Evolutionary conservation across 768 basidiomycete genomes (phyloP).

Genomic region (Serpula lacrymans): DNA sequence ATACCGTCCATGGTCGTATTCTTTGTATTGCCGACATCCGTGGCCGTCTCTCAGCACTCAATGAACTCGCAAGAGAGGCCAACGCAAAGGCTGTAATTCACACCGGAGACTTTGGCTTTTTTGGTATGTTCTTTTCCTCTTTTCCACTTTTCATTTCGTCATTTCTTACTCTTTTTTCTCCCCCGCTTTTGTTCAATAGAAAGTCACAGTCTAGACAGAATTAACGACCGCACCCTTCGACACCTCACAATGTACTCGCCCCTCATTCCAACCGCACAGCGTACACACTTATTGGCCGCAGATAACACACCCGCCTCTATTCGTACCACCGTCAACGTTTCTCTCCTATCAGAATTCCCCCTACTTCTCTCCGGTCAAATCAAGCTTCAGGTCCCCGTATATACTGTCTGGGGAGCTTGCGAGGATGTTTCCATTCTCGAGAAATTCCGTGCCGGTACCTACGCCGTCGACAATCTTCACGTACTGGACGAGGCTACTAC

Average conservation of each 20-base stretch:
- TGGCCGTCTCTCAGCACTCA: slow-evolving; percentile 83
- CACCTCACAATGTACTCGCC: slow-evolving; percentile 97
- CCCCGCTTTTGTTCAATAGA: slow-evolving; percentile 44
- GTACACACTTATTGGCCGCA: slow-evolving; percentile 70
- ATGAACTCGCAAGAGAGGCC: slow-evolving; percentile 84
- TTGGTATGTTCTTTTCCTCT: slow-evolving; percentile 70
- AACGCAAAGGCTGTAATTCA: slow-evolving; percentile 93
- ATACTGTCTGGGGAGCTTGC: slow-evolving; percentile 95
- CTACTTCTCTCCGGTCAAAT: slow-evolving; percentile 86
- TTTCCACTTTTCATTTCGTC: slow-evolving; percentile 1
- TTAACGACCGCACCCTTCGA: slow-evolving; percentile 93
- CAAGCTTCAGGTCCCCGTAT: slow-evolving; percentile 90
- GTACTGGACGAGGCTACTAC: slow-evolving; percentile 96
- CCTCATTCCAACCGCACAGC: slow-evolving; percentile 79
- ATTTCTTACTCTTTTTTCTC: slow-evolving; percentile 5
- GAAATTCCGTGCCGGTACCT: slow-evolving; percentile 82
- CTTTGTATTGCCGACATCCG: slow-evolving; percentile 95
- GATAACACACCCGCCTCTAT: slow-evolving; percentile 67
- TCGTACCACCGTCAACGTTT: slow-evolving; percentile 70
- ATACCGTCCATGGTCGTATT: slow-evolving; percentile 79
- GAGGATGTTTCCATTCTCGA: slow-evolving; percentile 94
- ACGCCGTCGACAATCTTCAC: slow-evolving; percentile 85
- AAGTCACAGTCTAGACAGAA: slow-evolving; percentile 75
- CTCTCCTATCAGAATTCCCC: slow-evolving; percentile 91
- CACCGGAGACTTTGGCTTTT: slow-evolving; percentile 99